Evolutionary conservation across 768 basidiomycete genomes (phyloP), one percentile per base, ranked within the genome.

Genomic region (Tephrocybe sp.): DNA sequence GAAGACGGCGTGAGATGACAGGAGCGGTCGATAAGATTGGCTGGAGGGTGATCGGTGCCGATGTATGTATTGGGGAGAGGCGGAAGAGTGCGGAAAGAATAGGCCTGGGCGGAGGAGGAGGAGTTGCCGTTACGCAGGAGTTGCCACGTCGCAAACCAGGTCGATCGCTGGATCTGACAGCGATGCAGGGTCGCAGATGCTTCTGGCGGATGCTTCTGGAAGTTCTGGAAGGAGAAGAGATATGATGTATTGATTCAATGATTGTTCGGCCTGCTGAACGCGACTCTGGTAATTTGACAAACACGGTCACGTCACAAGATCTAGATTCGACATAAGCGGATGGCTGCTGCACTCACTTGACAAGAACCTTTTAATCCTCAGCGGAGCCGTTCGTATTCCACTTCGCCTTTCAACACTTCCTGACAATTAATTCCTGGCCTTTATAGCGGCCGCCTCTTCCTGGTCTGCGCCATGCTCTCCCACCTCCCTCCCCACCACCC

Each of bases 291-390:
- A 58, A 58, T 51, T 58, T 54, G 53, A 58, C 51, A 55, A 65
- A 58, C 52, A 58, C 54, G 45, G 67, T 68, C 65, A 66, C 68
- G 69, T 71, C 66, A 68, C 64, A 58, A 33, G 57, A 64, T 65
- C 65, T 60, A 65, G 68, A 70, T 70, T 54, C 54, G 62, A 63
- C 61, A 59, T 55, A 62, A 59, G 38, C 59, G 62, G 58, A 53
- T 53, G 20, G 37, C 36, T 30, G 28, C 37, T 25, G 39, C 44
- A 45, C 34, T 12, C 47, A 30, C 52, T 47, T 46, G 49, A 51
- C 57, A 55, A 49, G 49, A 62, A 59, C 55, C 54, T 56, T 52
- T 58, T 58, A 61, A 57, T 56, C 52, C 58, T 49, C 50, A 53
- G 53, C 62, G 60, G 62, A 57, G 50, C 63, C 61, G 61, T 62